phyloP scores from a whole-genome alignment of 345 rosid genomes.

The Lepidium aucheri region DNA sequence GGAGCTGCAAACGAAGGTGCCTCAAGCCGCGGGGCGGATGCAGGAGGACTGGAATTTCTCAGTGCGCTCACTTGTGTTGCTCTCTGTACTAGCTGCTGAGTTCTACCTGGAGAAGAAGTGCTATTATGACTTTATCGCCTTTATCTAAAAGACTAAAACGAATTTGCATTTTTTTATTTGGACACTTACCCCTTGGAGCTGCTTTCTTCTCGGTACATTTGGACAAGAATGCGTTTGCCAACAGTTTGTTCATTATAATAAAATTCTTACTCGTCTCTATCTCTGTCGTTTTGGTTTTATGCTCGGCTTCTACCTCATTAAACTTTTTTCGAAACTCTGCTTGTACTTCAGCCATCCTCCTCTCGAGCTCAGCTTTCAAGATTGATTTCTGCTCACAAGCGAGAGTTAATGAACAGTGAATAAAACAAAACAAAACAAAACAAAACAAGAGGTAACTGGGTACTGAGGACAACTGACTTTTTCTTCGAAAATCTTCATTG shows the following conservation, averaged over 20 bases:
- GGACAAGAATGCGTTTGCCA: conserved; percentile 18
- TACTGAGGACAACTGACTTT: conserved; percentile 7
- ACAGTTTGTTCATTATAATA: conserved; percentile 21
- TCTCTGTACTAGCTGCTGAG: conserved; percentile 24
- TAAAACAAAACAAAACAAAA: not conserved
- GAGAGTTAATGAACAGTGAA: not conserved
- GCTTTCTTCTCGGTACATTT: conserved; percentile 14
- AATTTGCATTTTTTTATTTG: not conserved
- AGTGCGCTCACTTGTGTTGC: conserved; percentile 12
- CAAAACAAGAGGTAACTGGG: conserved; percentile 5
- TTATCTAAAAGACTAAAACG: not conserved
- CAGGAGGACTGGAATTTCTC: conserved; percentile 3
- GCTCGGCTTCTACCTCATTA: conserved; percentile 10
- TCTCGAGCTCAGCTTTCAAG: conserved; percentile 24
- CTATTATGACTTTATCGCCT: not conserved
- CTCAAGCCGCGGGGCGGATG: not conserved
- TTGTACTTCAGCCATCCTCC: conserved; percentile 25
- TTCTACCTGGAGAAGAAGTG: conserved; percentile 13
- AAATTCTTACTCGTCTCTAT: conserved; percentile 1
- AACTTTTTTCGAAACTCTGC: conserved; percentile 19
- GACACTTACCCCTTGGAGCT: conserved; percentile 22
- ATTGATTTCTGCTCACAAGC: conserved; percentile 17
- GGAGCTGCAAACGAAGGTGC: not conserved
- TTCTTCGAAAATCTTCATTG: conserved; percentile 18
- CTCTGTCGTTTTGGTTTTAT: not conserved